These are phyloP conservation scores for Colletotrichum aenigma DNA, from an alignment of 2,329 filamentous ascomycete genomes.

Conservation along the genomic window DNA sequence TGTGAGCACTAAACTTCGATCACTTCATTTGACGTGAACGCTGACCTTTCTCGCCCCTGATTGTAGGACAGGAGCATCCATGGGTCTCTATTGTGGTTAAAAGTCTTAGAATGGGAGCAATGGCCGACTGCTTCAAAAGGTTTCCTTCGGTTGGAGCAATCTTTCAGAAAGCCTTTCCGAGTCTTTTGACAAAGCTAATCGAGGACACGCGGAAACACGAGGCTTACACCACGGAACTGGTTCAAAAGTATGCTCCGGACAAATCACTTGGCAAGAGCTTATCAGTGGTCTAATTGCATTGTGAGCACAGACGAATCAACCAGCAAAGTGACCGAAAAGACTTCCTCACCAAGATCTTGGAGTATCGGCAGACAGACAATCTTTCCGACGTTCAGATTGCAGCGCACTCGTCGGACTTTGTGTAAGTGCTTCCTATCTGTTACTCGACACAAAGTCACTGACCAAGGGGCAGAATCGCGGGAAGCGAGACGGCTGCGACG, in stretches of 20 bases:
- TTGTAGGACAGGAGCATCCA: neutral
- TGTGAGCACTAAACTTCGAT: neutral
- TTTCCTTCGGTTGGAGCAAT: neutral
- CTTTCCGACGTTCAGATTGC: conserved; percentile 31
- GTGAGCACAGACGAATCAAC: neutral
- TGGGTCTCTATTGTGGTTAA: neutral
- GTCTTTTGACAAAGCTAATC: neutral
- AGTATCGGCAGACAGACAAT: neutral
- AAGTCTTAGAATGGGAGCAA: neutral
- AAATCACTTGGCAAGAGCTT: conserved; percentile 24
- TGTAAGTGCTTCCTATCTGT: conserved; percentile 16
- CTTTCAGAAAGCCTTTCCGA: neutral
- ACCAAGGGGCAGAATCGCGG: neutral
- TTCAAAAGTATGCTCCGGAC: neutral
- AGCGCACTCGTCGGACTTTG: conserved; percentile 29
- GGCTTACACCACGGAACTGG: neutral
- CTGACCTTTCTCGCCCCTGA: neutral
- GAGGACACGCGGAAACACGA: neutral
- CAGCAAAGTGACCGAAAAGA: neutral
- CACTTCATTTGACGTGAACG: neutral
- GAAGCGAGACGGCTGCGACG: neutral
- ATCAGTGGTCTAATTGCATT: neutral
- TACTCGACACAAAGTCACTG: too few species aligned
- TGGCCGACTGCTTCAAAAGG: neutral
- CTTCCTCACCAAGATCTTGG: neutral